Evolutionary conservation across 2,329 filamentous ascomycete genomes (phyloP).

Genomic region (Xylaria sp.): DNA sequence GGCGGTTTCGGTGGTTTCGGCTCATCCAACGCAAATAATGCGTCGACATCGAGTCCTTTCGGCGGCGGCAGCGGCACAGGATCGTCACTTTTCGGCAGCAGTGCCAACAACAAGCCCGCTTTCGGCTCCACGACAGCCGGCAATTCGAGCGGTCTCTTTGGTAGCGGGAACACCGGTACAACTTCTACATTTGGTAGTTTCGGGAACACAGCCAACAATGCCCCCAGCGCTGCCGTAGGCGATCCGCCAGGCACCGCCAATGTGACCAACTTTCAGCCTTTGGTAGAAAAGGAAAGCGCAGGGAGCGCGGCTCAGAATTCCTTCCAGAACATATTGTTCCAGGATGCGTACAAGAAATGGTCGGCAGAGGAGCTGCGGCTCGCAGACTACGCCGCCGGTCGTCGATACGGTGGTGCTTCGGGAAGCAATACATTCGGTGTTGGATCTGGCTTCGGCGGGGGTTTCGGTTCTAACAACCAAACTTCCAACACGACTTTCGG

Average conservation of each 20-base stretch:
- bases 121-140: slow-evolving; percentile 62
- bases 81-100: slow-evolving; percentile 47
- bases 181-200: slow-evolving; percentile 50
- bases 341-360: slow-evolving; percentile 86
- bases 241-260: slow-evolving; percentile 76
- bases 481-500: slow-evolving; percentile 45
- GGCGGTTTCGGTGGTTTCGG: slow-evolving; percentile 58
- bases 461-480: slow-evolving; percentile 58
- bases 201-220: slow-evolving; percentile 57
- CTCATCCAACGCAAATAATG: slow-evolving; percentile 50
- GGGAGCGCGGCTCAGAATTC: slow-evolving; percentile 67
- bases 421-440: slow-evolving; percentile 88
- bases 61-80: slow-evolving; percentile 48
- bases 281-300: slow-evolving; percentile 76
- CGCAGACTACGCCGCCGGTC: slow-evolving; percentile 88
- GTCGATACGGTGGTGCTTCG: slow-evolving; percentile 83
- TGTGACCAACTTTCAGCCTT: slow-evolving; percentile 73
- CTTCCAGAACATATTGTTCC: slow-evolving; percentile 84
- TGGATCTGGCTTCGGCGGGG: slow-evolving; percentile 60
- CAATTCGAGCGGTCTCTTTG: slow-evolving; percentile 61
- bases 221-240: slow-evolving; percentile 58
- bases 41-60: slow-evolving; percentile 53
- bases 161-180: slow-evolving; percentile 49
- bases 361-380: slow-evolving; percentile 87
- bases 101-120: slow-evolving; percentile 57